Base-by-base conservation (phyloP, 176 grass and related monocot species). In the Avena sativa region DNA sequence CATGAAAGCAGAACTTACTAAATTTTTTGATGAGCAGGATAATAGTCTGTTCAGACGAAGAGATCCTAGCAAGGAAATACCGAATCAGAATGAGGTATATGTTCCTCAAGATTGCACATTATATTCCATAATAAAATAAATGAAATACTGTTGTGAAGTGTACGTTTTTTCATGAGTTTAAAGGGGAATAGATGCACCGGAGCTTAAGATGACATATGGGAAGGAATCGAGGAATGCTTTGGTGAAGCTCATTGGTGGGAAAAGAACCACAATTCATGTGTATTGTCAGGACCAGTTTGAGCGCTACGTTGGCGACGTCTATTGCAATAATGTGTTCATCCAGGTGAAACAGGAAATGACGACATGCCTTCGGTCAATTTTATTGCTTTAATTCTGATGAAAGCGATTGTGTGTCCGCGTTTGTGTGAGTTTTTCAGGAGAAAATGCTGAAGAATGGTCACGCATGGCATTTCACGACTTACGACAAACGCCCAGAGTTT, bases 141-240 rank as follows among this genome's bases (percentile, higher is more conserved):
- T 3, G 4, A 19, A 70, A 46, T 38, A 59, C 10, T 36, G 62
- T 59, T 81, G 9, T 76, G 60, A 81, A 26, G 68, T 69, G 49
- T 43, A 81, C 2, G 19, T 3, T 76, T 11, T 83, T 83, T 76
- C 59, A 68, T 52, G 65, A 84, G 15, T 81, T 75, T 63, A 53
- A 60, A 94, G 95, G 83, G 89, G 92, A 64, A 81, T 95, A 25
- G 95, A 97, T 71, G 92, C 95, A 76, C 92, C 91, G 4, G 89
- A 95, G 57, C 74, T 87, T 80, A 51, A 85, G 12, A 89, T 89
- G 92, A 43, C 64, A 57, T 91, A 91, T 32, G 92, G 90, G 28
- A 58, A 91, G 46, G 90, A 97, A 58, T 87, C 95, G 0, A 89
- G 59, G 81, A 84, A 74, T 68, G 95, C 65, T 56, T 82, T 97